These are phyloP conservation scores for Lasiodiplodia sp. DNA, from an alignment of 2,329 filamentous ascomycete species.

Conservation along the genomic window DNA sequence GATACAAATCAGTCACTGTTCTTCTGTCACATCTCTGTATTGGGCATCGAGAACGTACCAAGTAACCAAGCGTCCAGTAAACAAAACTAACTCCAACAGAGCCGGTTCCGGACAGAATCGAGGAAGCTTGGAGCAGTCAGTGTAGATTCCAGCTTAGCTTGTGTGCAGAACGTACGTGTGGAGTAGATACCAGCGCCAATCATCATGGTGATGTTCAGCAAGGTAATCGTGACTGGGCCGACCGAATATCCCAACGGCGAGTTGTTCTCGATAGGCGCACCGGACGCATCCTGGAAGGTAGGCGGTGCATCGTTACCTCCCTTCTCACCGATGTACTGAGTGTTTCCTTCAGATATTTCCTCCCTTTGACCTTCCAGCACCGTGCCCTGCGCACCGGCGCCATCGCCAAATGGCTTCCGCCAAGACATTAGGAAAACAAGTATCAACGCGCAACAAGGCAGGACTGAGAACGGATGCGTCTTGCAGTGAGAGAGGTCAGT, in stretches of 20 bases:
- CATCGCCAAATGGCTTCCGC: background rate
- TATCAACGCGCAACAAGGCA: background rate
- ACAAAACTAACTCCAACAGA: conserved; percentile 68
- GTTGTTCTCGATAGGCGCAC: conserved; percentile 65
- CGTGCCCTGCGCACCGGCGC: background rate
- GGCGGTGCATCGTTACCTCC: conserved; percentile 60
- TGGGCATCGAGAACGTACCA: conserved; percentile 49
- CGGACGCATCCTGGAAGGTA: conserved; percentile 67
- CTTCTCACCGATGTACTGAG: conserved; percentile 38
- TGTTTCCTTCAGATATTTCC: background rate
- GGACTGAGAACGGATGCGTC: background rate
- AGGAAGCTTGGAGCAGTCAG: conserved; percentile 54
- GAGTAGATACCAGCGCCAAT: conserved; percentile 69
- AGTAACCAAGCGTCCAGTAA: conserved; percentile 69
- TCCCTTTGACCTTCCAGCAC: conserved; percentile 11
- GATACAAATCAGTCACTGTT: background rate
- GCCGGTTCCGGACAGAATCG: conserved; percentile 64
- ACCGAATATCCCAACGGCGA: conserved; percentile 69
- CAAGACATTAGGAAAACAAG: background rate
- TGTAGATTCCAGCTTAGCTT: background rate
- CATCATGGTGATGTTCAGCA: conserved; percentile 69
- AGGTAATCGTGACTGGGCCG: conserved; percentile 62
- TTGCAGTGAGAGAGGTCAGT: background rate
- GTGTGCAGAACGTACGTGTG: conserved; percentile 59
- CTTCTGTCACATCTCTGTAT: background rate